phyloP scores from a whole-genome alignment of 1,284 basidiomycete genomes.

The Amylostereum areolatum region DNA sequence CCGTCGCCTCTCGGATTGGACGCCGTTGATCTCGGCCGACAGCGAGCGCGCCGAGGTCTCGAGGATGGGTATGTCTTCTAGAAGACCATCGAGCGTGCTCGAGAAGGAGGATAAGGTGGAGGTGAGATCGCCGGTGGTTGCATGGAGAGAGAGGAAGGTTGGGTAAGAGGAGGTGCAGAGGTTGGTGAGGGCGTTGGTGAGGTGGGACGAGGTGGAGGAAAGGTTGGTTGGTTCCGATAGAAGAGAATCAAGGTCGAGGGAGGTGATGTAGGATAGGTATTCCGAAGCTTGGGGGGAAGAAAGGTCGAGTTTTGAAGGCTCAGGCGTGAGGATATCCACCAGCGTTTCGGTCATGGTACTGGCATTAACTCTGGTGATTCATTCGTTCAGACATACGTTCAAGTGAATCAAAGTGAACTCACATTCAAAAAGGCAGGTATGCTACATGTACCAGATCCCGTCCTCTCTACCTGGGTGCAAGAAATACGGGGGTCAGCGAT shows the following conservation, averaged over 20 bases:
- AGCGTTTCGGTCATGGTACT: background rate
- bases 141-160: constrained; percentile 81
- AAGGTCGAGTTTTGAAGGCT: constrained; percentile 5
- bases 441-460: no score
- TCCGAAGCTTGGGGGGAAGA: constrained; percentile 19
- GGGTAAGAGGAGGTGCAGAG: constrained; percentile 86
- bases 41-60: constrained; percentile 67
- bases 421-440: no score
- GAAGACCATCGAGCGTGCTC: constrained; percentile 58
- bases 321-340: constrained; percentile 5
- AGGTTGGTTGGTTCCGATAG: constrained; percentile 67
- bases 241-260: constrained; percentile 60
- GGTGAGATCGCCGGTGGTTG: constrained; percentile 63
- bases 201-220: constrained; percentile 74
- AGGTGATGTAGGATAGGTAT: constrained; percentile 62
- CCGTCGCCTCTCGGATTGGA: constrained; percentile 63
- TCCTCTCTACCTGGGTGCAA: no score
- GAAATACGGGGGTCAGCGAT: no score
- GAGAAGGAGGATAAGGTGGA: constrained; percentile 60
- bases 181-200: constrained; percentile 82
- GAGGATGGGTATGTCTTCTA: constrained; percentile 67
- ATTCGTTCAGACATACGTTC: no score
- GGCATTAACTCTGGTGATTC: no score
- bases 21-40: constrained; percentile 45
- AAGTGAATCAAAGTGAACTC: no score